Evolutionary conservation across 2,329 filamentous ascomycete genomes (phyloP), one percentile per base, ranked within the genome.

Genomic region (Venturia effusa): DNA sequence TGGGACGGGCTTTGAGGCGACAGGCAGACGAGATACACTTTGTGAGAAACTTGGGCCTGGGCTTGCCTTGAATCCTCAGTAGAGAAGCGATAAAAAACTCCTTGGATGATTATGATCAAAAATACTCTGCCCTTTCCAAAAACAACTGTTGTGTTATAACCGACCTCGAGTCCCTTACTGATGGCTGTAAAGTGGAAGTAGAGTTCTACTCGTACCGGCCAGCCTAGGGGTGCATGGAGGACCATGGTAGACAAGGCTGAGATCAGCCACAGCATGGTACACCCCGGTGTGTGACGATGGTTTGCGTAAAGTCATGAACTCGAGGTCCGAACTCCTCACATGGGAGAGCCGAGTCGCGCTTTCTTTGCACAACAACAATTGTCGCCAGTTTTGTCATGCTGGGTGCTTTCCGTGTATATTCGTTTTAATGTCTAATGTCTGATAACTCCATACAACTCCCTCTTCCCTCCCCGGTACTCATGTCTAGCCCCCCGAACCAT

Each of bases 21-120:
- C 90, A 95, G 75, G 90, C 90, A 11, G 85, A 92, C 71, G 90
- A 94, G 74, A 84, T 89, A 65, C 81, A 86, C 68, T 91, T 90
- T 74, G 83, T 93, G 73, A 83, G 83, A 67, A 84, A 85, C 32
- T 79, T 92, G 68, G 87, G 85, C 19, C 73, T 85, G 73, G 77
- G 75, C 32, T 39, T 57, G 15, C 37, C 37, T 39, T 39, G 37
- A 39, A 4, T 11, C 8, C 8, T 4, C 15, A 11, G 3, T 39
- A 39, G 37, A 11, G 2, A 11, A 2, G 37, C 15, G 37, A 5
- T 39, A 15, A 39, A 15, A 39, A 11, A 39, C n/a, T n/a, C n/a
- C n/a, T n/a, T n/a, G n/a, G n/a, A n/a, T n/a, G n/a, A n/a, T n/a
- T n/a, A n/a, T n/a, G n/a, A n/a, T n/a, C n/a, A n/a, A n/a, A n/a